Base-by-base conservation (phyloP, 345 rosid species). In the Pseudoturritis turrita region DNA sequence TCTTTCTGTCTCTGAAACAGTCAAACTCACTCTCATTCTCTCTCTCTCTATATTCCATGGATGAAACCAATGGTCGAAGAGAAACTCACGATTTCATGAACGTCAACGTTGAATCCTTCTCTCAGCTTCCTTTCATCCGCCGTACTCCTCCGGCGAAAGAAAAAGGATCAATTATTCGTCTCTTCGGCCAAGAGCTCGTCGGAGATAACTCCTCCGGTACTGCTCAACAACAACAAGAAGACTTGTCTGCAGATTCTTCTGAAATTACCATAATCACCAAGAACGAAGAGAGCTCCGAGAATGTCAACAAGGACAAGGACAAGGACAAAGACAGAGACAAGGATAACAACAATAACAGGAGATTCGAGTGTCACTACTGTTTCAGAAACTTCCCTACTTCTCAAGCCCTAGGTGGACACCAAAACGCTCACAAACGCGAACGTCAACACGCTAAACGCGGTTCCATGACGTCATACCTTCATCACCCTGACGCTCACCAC, bases 381-480 rank as follows among this genome's bases (percentile, higher is more conserved):
- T 89, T 86, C 76, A 76, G 97, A 73, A 91, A 94, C 84, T 94
- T 94, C 88, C 97, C 96, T 1, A 94, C 99, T 28, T 94, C 99
- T 11, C 99, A 94, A 81, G 99, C 99, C 75, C 80, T 94, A 31
- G 99, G 99, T 29, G 99, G 99, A 43, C 99, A 94, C 77, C 99
- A 94, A 75, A 94, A 94, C 89, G 99, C 99, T 4, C 99, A 94
- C 85, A 94, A 94, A 75, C 82, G 99, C 52, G 99, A 94, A 73
- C 89, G 99, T 28, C 98, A 94, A 65, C 86, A 94, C 69, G 98
- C 96, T 2, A 94, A 94, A 68, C 87, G 95, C 46, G 96, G 86
- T 15, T 85, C 96, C 4, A 81, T 89, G 53, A 80, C 92, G 0
- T 80, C 92, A 10, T 85, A 89, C 87, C 82, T 65, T 69, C 87